phyloP scores from a whole-genome alignment of 108 stramenopile species.

The Skeletonema menzelii region DNA sequence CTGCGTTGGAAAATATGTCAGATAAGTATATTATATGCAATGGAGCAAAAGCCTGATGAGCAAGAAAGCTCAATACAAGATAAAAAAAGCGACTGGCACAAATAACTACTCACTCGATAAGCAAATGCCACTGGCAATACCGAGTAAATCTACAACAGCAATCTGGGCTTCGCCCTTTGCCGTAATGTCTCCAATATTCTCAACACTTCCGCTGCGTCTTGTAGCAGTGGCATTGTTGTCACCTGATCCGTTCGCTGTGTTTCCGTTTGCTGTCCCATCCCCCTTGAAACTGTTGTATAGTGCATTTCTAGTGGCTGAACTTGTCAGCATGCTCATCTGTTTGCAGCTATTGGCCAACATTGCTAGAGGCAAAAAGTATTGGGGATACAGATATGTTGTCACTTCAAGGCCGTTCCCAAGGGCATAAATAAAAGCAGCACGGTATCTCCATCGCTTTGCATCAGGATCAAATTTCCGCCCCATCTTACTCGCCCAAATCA shows the following conservation, averaged over 20 bases:
- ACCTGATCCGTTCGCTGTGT: slow-evolving; percentile 1
- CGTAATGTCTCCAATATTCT: slow-evolving; percentile 96
- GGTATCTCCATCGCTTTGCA: slow-evolving; percentile 94
- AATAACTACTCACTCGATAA: slow-evolving; percentile 56
- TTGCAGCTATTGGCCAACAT: slow-evolving; percentile 90
- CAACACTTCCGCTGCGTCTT: slow-evolving; percentile 56
- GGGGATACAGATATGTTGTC: slow-evolving; percentile 81
- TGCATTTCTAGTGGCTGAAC: slow-evolving; percentile 86
- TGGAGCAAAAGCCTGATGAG: background rate
- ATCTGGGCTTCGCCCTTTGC: slow-evolving; percentile 97
- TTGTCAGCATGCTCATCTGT: slow-evolving; percentile 91
- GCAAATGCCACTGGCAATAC: slow-evolving; percentile 80
- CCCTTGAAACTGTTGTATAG: slow-evolving; percentile 87
- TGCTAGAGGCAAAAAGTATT: slow-evolving; percentile 83
- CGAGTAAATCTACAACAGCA: slow-evolving; percentile 91
- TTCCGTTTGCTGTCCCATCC: slow-evolving; percentile 4
- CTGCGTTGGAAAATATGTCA: background rate
- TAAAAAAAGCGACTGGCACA: background rate
- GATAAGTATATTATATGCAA: no score
- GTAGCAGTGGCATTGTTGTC: slow-evolving; percentile 1
- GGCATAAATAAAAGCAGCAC: slow-evolving; percentile 79
- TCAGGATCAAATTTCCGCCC: slow-evolving; percentile 92
- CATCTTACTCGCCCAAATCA: slow-evolving; percentile 95
- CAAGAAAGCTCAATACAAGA: slow-evolving; percentile 1
- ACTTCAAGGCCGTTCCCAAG: slow-evolving; percentile 90